phyloP scores from a whole-genome alignment of 495 filamentous ascomycete genomes.

The Xylaria telfairii region DNA sequence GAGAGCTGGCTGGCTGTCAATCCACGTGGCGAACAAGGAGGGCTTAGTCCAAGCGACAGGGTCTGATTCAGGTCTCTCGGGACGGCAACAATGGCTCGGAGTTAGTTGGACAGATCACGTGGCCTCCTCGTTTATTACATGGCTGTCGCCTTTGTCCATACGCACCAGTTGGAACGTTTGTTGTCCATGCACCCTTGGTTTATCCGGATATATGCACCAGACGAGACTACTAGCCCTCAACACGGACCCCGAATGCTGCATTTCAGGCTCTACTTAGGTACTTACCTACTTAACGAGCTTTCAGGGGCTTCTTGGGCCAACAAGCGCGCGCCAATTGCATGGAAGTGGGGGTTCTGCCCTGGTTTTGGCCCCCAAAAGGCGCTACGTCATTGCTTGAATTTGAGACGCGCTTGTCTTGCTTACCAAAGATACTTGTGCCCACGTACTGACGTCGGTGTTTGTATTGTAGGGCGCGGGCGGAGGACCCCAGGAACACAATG shows the following conservation, averaged over 20 bases:
- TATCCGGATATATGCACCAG: slow-evolving; percentile 16
- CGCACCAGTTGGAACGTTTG: slow-evolving; percentile 28
- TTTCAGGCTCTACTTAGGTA: not conserved
- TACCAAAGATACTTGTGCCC: not conserved
- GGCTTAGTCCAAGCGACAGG: not conserved
- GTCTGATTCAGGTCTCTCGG: not conserved
- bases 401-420: not conserved
- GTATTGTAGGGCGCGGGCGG: slow-evolving; percentile 83
- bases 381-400: not conserved
- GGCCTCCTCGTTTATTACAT: slow-evolving; percentile 14
- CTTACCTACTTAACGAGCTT: not conserved
- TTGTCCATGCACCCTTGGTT: not conserved
- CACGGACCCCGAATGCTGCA: not conserved
- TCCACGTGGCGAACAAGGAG: not conserved
- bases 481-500: slow-evolving; percentile 86
- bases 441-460: slow-evolving; percentile 35
- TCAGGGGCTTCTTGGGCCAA: not conserved
- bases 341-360: not conserved
- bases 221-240: not conserved
- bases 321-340: slow-evolving; percentile 4
- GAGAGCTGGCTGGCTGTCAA: not conserved
- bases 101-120: slow-evolving; percentile 12
- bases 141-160: slow-evolving; percentile 29
- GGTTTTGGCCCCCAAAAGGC: not conserved
- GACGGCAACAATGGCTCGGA: not conserved